These are phyloP conservation scores for Pisolithus microcarpus DNA, from an alignment of 768 basidiomycete genomes.

Conservation along the genomic window DNA sequence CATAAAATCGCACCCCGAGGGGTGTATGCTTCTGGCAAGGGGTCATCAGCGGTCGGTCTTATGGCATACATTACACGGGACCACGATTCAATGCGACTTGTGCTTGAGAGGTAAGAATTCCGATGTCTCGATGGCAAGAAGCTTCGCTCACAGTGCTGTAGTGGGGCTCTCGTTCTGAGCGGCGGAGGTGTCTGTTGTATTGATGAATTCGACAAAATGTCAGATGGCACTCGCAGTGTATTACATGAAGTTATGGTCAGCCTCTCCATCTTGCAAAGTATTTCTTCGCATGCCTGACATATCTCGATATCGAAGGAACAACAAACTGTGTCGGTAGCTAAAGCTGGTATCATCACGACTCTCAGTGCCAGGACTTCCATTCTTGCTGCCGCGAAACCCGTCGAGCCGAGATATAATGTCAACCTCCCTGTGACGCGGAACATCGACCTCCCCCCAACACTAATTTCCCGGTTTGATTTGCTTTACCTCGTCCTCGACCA, in stretches of 20 bases:
- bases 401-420: conserved; percentile 91
- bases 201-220: conserved; percentile 99
- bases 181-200: conserved; percentile 98
- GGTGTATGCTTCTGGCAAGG: conserved; percentile 96
- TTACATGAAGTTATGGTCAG: conserved; percentile 97
- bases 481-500: conserved; percentile 94
- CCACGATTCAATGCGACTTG: conserved; percentile 96
- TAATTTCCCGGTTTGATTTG: conserved; percentile 96
- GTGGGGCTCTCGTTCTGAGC: conserved; percentile 89
- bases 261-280: neutral
- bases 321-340: conserved; percentile 98
- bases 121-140: neutral
- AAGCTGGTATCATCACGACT: conserved; percentile 98
- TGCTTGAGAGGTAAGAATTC: conserved; percentile 75
- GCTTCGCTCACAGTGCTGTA: conserved; percentile 21
- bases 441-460: conserved; percentile 94
- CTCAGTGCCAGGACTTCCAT: conserved; percentile 98
- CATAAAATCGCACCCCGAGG: conserved; percentile 98
- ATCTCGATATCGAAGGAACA: conserved; percentile 64
- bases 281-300: neutral
- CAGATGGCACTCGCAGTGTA: conserved; percentile 92
- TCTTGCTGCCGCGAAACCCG: conserved; percentile 94
- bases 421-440: conserved; percentile 89
- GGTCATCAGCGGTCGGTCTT: conserved; percentile 96
- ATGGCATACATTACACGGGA: conserved; percentile 98